Conservation (phyloP, 2,329 filamentous ascomycete genomes). For the Calycina herbarum region DNA sequence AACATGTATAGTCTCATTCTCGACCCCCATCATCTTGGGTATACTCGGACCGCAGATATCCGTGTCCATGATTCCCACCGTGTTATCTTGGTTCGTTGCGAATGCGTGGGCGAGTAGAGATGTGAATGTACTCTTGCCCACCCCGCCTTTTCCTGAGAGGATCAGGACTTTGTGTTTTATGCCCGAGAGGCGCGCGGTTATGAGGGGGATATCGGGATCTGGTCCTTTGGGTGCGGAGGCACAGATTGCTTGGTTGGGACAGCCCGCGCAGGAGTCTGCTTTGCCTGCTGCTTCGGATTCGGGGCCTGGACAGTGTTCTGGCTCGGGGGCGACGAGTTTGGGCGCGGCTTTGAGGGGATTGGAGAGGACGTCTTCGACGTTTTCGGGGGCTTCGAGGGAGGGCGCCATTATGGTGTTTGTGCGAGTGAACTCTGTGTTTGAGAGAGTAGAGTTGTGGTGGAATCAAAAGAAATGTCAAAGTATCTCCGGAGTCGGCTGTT, state of each 20-base stretch:
- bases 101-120: constrained; percentile 87
- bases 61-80: constrained; percentile 94
- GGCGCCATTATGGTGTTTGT: constrained; percentile 64
- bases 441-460: neutral
- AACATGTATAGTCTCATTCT: constrained; percentile 89
- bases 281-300: constrained; percentile 70
- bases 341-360: constrained; percentile 78
- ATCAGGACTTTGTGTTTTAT: constrained; percentile 91
- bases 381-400: constrained; percentile 72
- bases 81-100: constrained; percentile 73
- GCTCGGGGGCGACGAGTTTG: constrained; percentile 87
- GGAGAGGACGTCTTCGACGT: constrained; percentile 68
- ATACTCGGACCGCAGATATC: constrained; percentile 97
- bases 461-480: neutral
- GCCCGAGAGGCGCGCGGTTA: constrained; percentile 76
- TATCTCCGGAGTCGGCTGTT: neutral
- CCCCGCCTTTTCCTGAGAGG: constrained; percentile 91
- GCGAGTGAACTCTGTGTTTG: neutral
- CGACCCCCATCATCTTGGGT: constrained; percentile 98
- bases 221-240: constrained; percentile 92
- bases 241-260: constrained; percentile 94
- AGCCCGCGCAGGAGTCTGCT: constrained; percentile 86
- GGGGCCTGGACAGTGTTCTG: constrained; percentile 93
- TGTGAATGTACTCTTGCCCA: constrained; percentile 94
- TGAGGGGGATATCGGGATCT: constrained; percentile 88